These are phyloP conservation scores for Acacia pycnantha DNA, from an alignment of 331 rosid genomes.

Conservation along the genomic window DNA sequence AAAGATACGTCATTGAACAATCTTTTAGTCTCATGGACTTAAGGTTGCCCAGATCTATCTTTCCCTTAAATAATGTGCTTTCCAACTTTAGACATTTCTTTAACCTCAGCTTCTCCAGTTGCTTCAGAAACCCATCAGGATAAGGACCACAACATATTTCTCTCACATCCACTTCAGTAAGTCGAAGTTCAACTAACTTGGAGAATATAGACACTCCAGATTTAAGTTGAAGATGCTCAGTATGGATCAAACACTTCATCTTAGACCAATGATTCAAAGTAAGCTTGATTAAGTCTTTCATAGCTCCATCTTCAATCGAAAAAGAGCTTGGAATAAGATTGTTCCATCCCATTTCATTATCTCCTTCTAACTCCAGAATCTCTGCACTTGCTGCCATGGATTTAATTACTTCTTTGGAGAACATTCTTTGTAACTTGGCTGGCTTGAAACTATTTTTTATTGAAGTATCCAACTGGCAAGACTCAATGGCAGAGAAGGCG, in stretches of 20 bases:
- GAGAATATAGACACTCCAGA: neutral
- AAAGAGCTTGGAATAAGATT: constrained; percentile 25
- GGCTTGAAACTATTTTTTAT: too few relatives aligned
- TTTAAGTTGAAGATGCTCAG: neutral
- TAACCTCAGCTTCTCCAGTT: neutral
- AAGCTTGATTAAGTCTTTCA: neutral
- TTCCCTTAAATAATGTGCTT: neutral
- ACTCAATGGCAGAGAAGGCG: too few relatives aligned
- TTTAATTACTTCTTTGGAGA: neutral
- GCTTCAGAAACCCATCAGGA: neutral
- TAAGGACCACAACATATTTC: constrained; percentile 16
- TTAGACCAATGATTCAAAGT: neutral
- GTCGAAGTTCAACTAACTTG: neutral
- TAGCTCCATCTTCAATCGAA: neutral
- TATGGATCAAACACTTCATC: neutral
- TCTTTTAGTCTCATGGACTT: neutral
- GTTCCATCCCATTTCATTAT: neutral
- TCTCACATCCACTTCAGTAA: accelerated
- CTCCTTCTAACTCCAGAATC: neutral
- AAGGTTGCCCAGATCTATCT: neutral
- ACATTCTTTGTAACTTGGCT: too few relatives aligned
- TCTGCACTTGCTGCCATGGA: neutral
- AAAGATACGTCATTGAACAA: neutral
- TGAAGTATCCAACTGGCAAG: too few relatives aligned
- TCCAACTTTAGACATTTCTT: neutral